Evolutionary conservation across 2,329 filamentous ascomycete species (phyloP).

Genomic region (Venturia pyrina): DNA sequence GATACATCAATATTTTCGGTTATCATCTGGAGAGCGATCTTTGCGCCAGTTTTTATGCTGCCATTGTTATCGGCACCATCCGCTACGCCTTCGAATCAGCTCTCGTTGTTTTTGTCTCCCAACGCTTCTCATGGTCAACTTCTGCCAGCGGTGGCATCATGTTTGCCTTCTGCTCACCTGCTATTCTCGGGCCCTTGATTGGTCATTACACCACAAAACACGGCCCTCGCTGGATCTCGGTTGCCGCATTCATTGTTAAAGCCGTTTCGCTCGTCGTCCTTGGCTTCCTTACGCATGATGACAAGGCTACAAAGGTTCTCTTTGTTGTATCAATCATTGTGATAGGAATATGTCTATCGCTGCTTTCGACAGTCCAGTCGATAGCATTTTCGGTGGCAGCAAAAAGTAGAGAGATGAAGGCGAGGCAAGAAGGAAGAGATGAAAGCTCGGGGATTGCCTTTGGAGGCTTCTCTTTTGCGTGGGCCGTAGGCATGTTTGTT

Average conservation of each 20-base stretch:
- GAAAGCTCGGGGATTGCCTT: neutral
- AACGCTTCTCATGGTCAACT: neutral
- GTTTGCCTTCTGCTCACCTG: neutral
- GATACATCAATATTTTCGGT: neutral
- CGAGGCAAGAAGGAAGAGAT: neutral
- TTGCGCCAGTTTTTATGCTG: neutral
- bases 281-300: neutral
- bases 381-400: neutral
- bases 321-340: neutral
- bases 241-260: neutral
- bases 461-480: neutral
- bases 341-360: neutral
- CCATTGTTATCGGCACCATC: neutral
- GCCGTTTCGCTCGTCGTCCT: neutral
- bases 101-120: neutral
- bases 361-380: neutral
- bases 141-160: neutral
- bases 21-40: neutral
- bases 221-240: neutral
- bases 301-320: neutral
- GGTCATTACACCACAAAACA: neutral
- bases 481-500: neutral
- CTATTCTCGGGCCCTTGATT: neutral
- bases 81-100: constrained; percentile 1
- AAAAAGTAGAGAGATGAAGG: neutral